Evolutionary conservation across 331 rosid species (phyloP).

Genomic region (Rhamnella rubrinervis): DNA sequence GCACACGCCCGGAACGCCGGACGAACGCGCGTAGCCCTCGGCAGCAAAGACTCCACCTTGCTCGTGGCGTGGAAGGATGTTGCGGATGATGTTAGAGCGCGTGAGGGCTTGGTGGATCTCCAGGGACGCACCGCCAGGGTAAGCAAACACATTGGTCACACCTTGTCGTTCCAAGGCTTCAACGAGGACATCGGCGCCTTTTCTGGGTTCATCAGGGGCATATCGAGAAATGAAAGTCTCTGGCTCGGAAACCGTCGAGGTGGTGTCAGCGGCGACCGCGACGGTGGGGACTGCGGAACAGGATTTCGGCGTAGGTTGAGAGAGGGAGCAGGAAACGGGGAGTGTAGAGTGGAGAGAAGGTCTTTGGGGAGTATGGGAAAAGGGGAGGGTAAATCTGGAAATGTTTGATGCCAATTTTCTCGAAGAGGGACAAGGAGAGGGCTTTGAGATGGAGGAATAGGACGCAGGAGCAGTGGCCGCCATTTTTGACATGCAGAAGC

Average conservation of each 20-base stretch:
- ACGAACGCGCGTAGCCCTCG: conserved; percentile 81
- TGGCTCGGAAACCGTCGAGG: background rate
- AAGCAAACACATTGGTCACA: conserved; percentile 70
- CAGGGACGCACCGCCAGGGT: conserved; percentile 91
- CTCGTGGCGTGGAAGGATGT: conserved; percentile 78
- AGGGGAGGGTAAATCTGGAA: conserved; percentile 13
- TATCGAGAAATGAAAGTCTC: conserved; percentile 40
- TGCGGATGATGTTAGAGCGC: conserved; percentile 56
- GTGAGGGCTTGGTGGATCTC: conserved; percentile 92
- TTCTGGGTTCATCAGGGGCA: conserved; percentile 49
- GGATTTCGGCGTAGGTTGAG: conserved; percentile 28
- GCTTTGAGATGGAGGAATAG: conserved; percentile 17
- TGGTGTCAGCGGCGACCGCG: conserved; percentile 2
- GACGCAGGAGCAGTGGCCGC: conserved; percentile 44
- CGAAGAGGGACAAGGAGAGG: conserved; percentile 17
- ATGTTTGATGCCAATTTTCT: conserved; percentile 13
- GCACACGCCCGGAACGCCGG: conserved; percentile 71
- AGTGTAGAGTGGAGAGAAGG: conserved; percentile 20
- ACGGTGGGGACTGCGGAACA: conserved; percentile 21
- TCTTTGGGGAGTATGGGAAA: background rate
- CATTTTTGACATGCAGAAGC: conserved; percentile 36
- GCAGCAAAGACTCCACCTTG: conserved; percentile 86
- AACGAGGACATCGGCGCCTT: conserved; percentile 78
- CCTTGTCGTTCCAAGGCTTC: conserved; percentile 84
- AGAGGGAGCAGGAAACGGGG: conserved; percentile 26